Conservation (phyloP, 1,284 basidiomycete genomes). For the Marasmius sp. region DNA sequence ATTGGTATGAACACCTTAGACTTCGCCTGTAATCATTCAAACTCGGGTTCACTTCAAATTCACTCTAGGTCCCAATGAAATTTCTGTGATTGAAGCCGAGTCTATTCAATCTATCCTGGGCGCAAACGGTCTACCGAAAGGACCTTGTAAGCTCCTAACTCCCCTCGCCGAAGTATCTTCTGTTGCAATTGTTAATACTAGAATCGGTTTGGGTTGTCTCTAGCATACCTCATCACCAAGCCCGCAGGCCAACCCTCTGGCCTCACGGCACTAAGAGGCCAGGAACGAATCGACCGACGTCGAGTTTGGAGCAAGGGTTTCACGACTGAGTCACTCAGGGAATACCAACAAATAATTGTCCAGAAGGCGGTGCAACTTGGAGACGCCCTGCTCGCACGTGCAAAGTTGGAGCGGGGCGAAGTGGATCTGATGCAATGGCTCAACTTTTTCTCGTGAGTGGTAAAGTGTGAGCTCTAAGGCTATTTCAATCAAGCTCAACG, state of each 20-base stretch:
- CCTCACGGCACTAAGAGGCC: background rate
- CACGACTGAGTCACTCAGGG: constrained; percentile 40
- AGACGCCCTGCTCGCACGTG: constrained; percentile 25
- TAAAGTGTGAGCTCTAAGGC: background rate
- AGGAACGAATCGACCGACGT: constrained; percentile 45
- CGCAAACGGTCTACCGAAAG: constrained; percentile 29
- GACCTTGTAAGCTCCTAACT: constrained; percentile 30
- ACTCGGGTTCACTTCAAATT: background rate
- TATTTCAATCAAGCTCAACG: background rate
- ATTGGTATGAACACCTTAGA: constrained; percentile 26
- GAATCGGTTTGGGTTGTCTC: background rate
- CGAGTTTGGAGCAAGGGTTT: constrained; percentile 54
- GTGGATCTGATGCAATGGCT: constrained; percentile 46
- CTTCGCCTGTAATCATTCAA: background rate
- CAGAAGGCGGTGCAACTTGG: constrained; percentile 38
- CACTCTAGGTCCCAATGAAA: constrained; percentile 9
- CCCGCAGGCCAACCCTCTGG: background rate
- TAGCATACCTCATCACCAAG: background rate
- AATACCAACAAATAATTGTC: constrained; percentile 46
- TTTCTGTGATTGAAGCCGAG: constrained; percentile 4
- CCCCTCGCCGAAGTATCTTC: background rate
- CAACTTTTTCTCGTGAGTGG: constrained; percentile 49
- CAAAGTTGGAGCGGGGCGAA: background rate
- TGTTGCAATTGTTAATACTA: background rate
- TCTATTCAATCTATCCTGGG: constrained; percentile 3